Evolutionary conservation across 148 eudicot species (phyloP).

Genomic region (Tetragonia tetragonoides): DNA sequence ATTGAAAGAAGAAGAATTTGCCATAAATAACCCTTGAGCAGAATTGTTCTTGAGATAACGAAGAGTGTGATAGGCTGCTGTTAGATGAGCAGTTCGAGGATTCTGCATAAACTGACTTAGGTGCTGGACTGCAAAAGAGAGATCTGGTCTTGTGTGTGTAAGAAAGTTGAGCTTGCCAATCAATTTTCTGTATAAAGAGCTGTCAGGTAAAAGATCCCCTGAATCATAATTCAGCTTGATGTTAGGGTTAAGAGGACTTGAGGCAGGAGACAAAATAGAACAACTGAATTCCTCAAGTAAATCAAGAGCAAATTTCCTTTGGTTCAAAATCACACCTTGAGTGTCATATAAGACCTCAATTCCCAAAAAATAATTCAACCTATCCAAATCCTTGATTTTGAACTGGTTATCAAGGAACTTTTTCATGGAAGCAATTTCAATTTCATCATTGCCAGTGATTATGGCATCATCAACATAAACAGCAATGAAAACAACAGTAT

Average conservation of each 20-base stretch:
- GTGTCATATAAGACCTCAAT: not conserved
- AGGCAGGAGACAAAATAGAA: not conserved
- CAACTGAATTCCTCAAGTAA: not conserved
- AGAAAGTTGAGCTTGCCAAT: constrained; percentile 16
- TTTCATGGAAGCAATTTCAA: not conserved
- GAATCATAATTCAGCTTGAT: not conserved
- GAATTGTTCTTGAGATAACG: not conserved
- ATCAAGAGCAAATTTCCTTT: not conserved
- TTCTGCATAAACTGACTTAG: constrained; percentile 17
- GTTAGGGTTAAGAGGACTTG: not conserved
- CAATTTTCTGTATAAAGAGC: not conserved
- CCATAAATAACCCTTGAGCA: not conserved
- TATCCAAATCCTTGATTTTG: constrained; percentile 8
- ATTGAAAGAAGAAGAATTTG: not conserved
- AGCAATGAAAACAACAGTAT: not conserved
- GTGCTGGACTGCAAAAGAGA: too few species aligned
- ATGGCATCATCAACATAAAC: constrained; percentile 10
- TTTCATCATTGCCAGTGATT: not conserved
- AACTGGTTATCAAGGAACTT: not conserved
- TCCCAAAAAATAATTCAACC: not conserved
- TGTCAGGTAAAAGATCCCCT: not conserved
- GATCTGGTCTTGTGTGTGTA: too few species aligned
- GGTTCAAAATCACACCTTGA: not conserved
- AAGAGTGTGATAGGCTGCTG: not conserved
- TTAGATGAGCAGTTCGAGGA: not conserved